phyloP scores from a whole-genome alignment of 768 basidiomycete genomes.

The Lactifluus hygrophoroides region DNA sequence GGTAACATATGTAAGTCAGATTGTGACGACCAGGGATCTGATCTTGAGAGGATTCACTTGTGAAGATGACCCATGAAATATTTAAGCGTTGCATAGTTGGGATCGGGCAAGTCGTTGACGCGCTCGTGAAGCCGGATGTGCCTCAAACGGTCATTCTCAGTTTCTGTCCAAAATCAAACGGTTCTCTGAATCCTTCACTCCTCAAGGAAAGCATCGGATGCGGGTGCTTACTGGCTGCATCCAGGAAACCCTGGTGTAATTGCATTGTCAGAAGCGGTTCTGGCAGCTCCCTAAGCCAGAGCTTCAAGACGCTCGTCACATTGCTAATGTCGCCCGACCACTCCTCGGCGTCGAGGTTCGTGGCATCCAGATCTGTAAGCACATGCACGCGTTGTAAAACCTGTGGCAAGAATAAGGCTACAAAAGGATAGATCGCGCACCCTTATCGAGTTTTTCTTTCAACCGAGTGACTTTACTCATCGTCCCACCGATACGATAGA shows the following conservation, averaged over 20 bases:
- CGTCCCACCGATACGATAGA: conserved; percentile 91
- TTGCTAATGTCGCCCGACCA: conserved; percentile 95
- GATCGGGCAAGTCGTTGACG: conserved; percentile 95
- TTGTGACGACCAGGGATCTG: neutral
- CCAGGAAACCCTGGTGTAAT: conserved; percentile 89
- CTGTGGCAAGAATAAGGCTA: conserved; percentile 4
- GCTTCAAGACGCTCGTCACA: conserved; percentile 87
- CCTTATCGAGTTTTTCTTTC: conserved; percentile 79
- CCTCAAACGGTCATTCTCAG: conserved; percentile 89
- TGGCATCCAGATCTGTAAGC: conserved; percentile 65
- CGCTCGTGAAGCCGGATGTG: conserved; percentile 96
- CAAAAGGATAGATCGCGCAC: conserved; percentile 34
- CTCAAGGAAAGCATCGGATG: neutral
- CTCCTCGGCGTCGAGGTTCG: conserved; percentile 81
- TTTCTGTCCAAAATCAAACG: conserved; percentile 39
- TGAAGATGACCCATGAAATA: conserved; percentile 92
- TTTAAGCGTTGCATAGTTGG: conserved; percentile 97
- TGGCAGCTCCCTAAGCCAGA: conserved; percentile 94
- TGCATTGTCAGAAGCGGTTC: conserved; percentile 81
- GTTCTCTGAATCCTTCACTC: neutral
- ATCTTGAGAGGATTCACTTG: conserved; percentile 43
- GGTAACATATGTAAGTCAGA: neutral
- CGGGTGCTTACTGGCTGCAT: conserved; percentile 74
- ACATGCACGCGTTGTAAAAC: neutral
- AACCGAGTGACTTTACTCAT: conserved; percentile 78